Conservation (phyloP, 2,329 filamentous ascomycete species). For the Neophaeococcomyces aloes region DNA sequence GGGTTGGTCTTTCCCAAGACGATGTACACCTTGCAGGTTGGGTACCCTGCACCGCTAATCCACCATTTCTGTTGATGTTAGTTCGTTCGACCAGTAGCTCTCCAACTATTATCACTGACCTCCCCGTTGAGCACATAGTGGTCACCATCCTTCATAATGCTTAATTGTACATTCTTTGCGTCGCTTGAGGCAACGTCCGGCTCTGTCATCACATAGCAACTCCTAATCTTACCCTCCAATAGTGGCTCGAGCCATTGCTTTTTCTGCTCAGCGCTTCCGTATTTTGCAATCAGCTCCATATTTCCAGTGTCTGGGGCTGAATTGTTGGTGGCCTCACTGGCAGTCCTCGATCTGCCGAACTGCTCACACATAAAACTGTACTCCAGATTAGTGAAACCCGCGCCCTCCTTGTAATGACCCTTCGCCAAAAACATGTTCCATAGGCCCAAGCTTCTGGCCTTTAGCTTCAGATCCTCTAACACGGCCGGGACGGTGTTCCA, state of each 20-base stretch:
- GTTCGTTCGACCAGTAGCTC: background rate
- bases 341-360: conserved; percentile 72
- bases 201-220: conserved; percentile 90
- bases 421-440: conserved; percentile 99
- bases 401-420: conserved; percentile 89
- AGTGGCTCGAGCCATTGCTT: conserved; percentile 69
- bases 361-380: conserved; percentile 97
- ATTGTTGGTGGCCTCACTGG: conserved; percentile 69
- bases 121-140: conserved; percentile 82
- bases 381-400: conserved; percentile 89
- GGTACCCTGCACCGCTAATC: conserved; percentile 91
- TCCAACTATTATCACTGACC: conserved; percentile 9
- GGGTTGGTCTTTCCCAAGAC: conserved; percentile 91
- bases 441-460: conserved; percentile 70
- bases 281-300: conserved; percentile 91
- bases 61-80: conserved; percentile 72
- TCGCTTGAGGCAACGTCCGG: conserved; percentile 79
- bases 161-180: conserved; percentile 83
- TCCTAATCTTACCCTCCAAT: conserved; percentile 74
- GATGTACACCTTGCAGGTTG: conserved; percentile 83
- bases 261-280: conserved; percentile 65
- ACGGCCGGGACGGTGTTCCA: conserved; percentile 72
- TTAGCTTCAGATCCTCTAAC: conserved; percentile 79
- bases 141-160: conserved; percentile 71
- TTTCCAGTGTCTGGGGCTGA: conserved; percentile 86